Evolutionary conservation across 2,329 filamentous ascomycete genomes (phyloP).

Genomic region (Metarhizium album): DNA sequence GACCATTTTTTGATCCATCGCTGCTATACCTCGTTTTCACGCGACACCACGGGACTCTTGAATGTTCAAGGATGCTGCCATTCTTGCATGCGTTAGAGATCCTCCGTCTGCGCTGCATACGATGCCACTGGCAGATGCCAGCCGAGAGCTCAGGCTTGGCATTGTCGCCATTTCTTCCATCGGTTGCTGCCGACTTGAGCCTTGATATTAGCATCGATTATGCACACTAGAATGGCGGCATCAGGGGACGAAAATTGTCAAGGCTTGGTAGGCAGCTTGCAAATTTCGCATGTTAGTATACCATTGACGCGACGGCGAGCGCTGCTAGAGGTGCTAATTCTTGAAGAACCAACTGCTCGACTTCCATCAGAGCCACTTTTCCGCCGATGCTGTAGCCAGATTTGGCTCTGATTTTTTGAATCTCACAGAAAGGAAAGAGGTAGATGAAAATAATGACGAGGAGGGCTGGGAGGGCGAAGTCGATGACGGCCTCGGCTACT

Average conservation of each 20-base stretch:
- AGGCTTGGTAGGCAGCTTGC: not conserved
- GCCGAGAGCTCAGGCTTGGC: not conserved
- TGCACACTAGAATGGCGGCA: constrained; percentile 1
- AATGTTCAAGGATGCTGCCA: not conserved
- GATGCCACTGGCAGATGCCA: not conserved
- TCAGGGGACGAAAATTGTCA: not conserved
- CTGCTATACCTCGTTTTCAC: not conserved
- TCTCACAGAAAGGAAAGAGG: constrained; percentile 21
- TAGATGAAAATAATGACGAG: constrained; percentile 14
- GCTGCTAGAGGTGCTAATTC: not conserved
- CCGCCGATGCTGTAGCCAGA: constrained; percentile 29
- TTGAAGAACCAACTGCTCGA: constrained; percentile 45
- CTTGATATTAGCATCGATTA: not conserved
- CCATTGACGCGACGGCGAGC: not conserved
- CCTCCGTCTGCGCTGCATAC: not conserved
- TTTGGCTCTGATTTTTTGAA: constrained; percentile 36
- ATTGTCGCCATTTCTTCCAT: not conserved
- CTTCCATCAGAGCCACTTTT: constrained; percentile 54
- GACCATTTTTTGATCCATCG: not conserved
- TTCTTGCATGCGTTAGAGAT: not conserved
- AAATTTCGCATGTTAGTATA: constrained; percentile 2
- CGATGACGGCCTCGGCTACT: constrained; percentile 68
- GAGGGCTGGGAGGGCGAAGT: constrained; percentile 22
- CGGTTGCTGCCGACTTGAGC: not conserved
- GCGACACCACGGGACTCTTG: not conserved